Evolutionary conservation across 331 rosid genomes (phyloP), one percentile per base, ranked within the genome.

Genomic region (Telfairia occidentalis): DNA sequence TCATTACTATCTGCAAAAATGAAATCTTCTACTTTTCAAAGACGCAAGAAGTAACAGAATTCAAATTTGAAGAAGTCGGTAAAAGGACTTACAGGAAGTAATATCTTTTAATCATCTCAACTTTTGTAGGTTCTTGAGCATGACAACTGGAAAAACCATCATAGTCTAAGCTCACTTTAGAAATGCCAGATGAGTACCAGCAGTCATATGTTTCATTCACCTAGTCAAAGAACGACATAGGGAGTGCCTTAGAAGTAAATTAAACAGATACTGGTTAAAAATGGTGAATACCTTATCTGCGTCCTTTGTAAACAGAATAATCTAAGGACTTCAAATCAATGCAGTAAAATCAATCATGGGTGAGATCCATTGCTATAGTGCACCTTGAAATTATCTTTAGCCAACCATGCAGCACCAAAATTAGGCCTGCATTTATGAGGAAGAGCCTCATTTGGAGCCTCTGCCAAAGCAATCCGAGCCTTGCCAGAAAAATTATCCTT

Each of bases 371-470:
- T 66, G 73, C 73, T 12, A n/a, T n/a, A 77, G 66, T 78, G 26
- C 75, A 88, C 98, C 98, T 88, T 94, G 75, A 91, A 94, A 85
- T 86, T 91, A 79, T 88, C 84, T 81, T 94, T 96, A 24, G 90
- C 84, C 87, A 94, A 82, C 97, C 95, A 94, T 37, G 96, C 92
- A 82, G 89, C 87, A 67, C 96, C 96, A 83, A 94, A 94, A 79
- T 82, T 94, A 77, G 98, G 97, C 81, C 98, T 87, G 86, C 98
- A 94, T 77, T 86, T 76, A 78, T 83, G 87, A 84, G 98, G 98
- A 88, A 94, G 98, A 78, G 98, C 96, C 83, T 91, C 97, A 76
- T 85, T 73, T 49, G 97, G 98, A 81, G 97, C 96, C 86, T 94
- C 98, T 6, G 98, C 98, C 61, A 78, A 82, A 10, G 97, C 96